These are phyloP conservation scores for Alternaria angustiovoidea DNA, from an alignment of 2,329 filamentous ascomycete genomes.

Conservation along the genomic window DNA sequence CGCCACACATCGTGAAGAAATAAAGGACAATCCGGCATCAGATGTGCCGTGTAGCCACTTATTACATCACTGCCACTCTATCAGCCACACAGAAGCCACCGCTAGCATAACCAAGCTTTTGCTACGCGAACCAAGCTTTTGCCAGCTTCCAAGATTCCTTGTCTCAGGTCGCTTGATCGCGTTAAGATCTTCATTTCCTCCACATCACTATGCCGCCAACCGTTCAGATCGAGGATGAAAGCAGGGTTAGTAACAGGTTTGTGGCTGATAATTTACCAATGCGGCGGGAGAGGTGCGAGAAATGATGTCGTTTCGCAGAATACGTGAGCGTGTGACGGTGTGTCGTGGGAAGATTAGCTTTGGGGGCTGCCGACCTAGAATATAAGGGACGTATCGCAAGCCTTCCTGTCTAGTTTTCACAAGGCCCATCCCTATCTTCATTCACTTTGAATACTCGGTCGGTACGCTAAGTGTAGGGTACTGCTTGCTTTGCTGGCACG, in stretches of 20 bases:
- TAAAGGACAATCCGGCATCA: slow-evolving; percentile 5
- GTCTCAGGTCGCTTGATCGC: slow-evolving; percentile 16
- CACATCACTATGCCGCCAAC: slow-evolving; percentile 13
- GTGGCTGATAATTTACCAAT: slow-evolving; percentile 30
- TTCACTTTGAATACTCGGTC: background rate
- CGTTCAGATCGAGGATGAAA: background rate
- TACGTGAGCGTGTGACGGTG: background rate
- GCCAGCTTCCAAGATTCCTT: slow-evolving; percentile 25
- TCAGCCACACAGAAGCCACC: slow-evolving; percentile 30
- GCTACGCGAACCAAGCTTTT: slow-evolving; percentile 31
- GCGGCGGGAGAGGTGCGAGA: slow-evolving; percentile 22
- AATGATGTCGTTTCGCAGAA: slow-evolving; percentile 24
- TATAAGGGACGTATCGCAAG: slow-evolving; percentile 10
- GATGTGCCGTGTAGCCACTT: slow-evolving; percentile 8
- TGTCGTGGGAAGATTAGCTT: background rate
- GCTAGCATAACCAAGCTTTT: slow-evolving; percentile 28
- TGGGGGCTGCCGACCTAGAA: background rate
- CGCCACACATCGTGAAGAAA: slow-evolving; percentile 10
- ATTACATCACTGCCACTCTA: slow-evolving; percentile 21
- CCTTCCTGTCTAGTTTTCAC: background rate
- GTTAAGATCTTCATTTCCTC: slow-evolving; percentile 15
- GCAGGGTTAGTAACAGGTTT: slow-evolving; percentile 41
- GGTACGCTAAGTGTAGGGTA: background rate
- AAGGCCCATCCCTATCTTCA: background rate
- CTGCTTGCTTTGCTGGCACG: slow-evolving; percentile 6